Conservation (phyloP, 306 rosid genomes). For the Dalbergia cultrata region DNA sequence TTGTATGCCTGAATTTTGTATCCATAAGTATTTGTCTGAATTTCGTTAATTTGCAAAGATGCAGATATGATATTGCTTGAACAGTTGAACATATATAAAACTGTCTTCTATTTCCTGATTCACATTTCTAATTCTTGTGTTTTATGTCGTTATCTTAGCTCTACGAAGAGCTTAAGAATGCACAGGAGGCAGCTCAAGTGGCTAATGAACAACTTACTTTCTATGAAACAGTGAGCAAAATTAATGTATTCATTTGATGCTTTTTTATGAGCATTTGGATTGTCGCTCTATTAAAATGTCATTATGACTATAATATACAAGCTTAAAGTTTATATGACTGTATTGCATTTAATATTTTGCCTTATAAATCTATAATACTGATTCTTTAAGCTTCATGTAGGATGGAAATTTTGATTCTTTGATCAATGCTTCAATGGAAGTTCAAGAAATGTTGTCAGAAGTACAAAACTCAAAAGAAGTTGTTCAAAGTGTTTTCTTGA, state of each 20-base stretch:
- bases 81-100: not conserved
- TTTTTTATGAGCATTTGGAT: slow-evolving; percentile 27
- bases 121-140: slow-evolving; percentile 40
- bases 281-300: slow-evolving; percentile 22
- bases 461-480: slow-evolving; percentile 67
- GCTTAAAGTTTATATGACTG: slow-evolving; percentile 25
- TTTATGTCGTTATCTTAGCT: slow-evolving; percentile 58
- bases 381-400: slow-evolving; percentile 57
- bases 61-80: not conserved
- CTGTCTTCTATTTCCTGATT: slow-evolving; percentile 28
- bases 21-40: not conserved
- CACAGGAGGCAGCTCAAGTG: slow-evolving; percentile 70
- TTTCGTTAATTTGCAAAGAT: not conserved
- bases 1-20: slow-evolving; percentile 16
- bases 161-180: slow-evolving; percentile 68
- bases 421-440: slow-evolving; percentile 57
- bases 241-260: slow-evolving; percentile 48
- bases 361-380: slow-evolving; percentile 30
- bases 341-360: slow-evolving; percentile 5
- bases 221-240: slow-evolving; percentile 50
- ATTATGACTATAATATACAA: slow-evolving; percentile 27
- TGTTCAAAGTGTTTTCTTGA: slow-evolving; percentile 56
- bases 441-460: slow-evolving; percentile 68
- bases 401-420: slow-evolving; percentile 63
- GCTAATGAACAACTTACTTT: slow-evolving; percentile 68